These are phyloP conservation scores for Umbelopsis vinacea DNA, from an alignment of 192 early-diverging fungal genomes.

Conservation along the genomic window DNA sequence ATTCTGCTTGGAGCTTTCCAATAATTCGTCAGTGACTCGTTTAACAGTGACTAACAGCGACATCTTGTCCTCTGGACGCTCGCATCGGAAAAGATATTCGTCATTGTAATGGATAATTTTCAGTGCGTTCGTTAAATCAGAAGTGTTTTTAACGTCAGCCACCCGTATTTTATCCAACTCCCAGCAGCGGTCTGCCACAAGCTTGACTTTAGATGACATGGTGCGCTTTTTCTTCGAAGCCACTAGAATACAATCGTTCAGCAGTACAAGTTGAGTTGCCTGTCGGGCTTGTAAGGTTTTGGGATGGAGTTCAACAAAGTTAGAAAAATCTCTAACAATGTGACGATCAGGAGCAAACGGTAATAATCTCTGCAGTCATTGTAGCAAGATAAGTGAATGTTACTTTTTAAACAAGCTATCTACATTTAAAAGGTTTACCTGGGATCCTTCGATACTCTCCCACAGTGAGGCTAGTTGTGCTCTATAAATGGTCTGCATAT, in stretches of 20 bases:
- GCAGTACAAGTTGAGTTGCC: conserved; percentile 76
- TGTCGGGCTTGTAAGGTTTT: conserved; percentile 75
- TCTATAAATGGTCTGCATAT: conserved; percentile 56
- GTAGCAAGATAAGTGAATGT: neutral
- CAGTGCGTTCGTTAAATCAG: conserved; percentile 79
- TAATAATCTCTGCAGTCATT: conserved; percentile 58
- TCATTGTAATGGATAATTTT: conserved; percentile 87
- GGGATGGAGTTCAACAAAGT: conserved; percentile 80
- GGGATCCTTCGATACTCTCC: conserved; percentile 64
- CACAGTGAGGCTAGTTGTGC: conserved; percentile 61
- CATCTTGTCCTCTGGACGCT: conserved; percentile 73
- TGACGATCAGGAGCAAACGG: conserved; percentile 73
- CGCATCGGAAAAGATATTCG: conserved; percentile 72
- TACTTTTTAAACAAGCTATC: neutral
- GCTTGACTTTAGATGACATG: conserved; percentile 54
- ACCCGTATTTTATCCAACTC: conserved; percentile 76
- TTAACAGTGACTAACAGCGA: conserved; percentile 60
- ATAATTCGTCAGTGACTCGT: conserved; percentile 62
- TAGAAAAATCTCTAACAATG: conserved; percentile 72
- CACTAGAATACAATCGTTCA: conserved; percentile 86
- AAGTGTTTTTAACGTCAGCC: conserved; percentile 83
- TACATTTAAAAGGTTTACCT: conserved; percentile 37
- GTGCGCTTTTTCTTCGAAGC: conserved; percentile 79
- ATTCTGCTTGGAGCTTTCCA: conserved; percentile 36
- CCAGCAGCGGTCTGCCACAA: conserved; percentile 86